Conservation (phyloP, 305 asterid species). For the Solanum hybrid region DNA sequence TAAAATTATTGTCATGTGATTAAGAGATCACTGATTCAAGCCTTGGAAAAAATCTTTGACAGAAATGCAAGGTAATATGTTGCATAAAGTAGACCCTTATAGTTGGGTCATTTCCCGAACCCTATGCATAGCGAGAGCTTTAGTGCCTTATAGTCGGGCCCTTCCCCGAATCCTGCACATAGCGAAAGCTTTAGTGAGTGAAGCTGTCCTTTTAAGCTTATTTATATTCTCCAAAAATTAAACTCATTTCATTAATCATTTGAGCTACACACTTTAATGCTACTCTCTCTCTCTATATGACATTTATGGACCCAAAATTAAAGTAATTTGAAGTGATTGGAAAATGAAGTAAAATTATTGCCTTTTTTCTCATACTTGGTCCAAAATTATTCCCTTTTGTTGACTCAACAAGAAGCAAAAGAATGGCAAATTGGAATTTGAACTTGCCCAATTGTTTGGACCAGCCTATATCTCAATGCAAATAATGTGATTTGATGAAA, state of each 20-base stretch:
- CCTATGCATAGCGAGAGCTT: not conserved
- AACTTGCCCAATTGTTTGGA: not conserved
- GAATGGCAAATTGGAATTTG: not conserved
- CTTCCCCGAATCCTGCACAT: too few species aligned
- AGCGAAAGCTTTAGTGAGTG: not conserved
- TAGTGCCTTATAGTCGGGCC: not conserved
- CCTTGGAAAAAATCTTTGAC: not conserved
- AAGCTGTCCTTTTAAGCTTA: not conserved
- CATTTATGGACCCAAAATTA: not conserved
- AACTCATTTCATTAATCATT: not conserved
- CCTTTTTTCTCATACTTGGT: not conserved
- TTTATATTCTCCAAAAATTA: not conserved
- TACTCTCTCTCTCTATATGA: not conserved
- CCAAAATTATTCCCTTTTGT: not conserved
- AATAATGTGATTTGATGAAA: not conserved
- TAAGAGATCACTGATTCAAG: too few species aligned
- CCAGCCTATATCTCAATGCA: not conserved
- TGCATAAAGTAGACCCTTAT: not conserved
- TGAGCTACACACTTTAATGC: not conserved
- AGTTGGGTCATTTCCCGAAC: not conserved
- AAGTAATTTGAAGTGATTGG: not conserved
- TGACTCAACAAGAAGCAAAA: not conserved
- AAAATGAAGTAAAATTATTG: not conserved
- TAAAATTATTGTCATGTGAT: not conserved
- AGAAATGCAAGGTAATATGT: not conserved